Evolutionary conservation across 208 protist genomes (phyloP).

Genomic region (Lotmaria passim): DNA sequence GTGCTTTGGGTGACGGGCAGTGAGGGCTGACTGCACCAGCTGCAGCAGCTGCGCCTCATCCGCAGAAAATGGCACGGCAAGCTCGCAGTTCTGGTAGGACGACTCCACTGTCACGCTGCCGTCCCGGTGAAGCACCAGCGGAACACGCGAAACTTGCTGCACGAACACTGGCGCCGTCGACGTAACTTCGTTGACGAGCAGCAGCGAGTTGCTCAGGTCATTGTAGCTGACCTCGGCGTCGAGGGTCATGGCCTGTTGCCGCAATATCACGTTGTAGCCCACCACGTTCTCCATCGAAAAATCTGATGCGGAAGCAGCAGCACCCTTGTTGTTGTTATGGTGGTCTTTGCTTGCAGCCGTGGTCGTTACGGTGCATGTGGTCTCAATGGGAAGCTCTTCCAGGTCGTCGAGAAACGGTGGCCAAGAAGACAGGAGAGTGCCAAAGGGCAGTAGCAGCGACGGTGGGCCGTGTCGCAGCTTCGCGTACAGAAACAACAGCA

Average conservation of each 20-base stretch:
- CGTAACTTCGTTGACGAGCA: conserved; percentile 77
- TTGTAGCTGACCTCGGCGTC: conserved; percentile 77
- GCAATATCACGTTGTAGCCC: conserved; percentile 49
- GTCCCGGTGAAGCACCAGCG: conserved; percentile 41
- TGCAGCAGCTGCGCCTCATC: conserved; percentile 42
- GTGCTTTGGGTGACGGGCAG: conserved; percentile 10
- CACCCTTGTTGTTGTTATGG: background rate
- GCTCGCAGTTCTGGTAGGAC: conserved; percentile 35
- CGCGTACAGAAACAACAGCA: conserved; percentile 73
- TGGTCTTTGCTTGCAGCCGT: background rate
- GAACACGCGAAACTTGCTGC: conserved; percentile 62
- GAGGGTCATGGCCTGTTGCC: conserved; percentile 72
- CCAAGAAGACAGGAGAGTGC: conserved; percentile 59
- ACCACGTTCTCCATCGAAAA: conserved; percentile 10
- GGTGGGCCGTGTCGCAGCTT: conserved; percentile 60
- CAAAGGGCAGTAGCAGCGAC: conserved; percentile 75
- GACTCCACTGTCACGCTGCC: conserved; percentile 27
- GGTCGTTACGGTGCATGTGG: too few species aligned
- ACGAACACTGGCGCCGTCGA: conserved; percentile 71
- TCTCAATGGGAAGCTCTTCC: conserved; percentile 34
- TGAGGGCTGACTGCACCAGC: conserved; percentile 23
- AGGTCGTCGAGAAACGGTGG: conserved; percentile 50
- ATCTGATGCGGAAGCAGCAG: background rate
- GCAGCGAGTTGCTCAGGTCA: conserved; percentile 64
- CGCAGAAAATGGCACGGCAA: conserved; percentile 55